These are phyloP conservation scores for Diphasiastrum complanatum DNA, from an alignment of 83 land plant genomes.

Conservation along the genomic window DNA sequence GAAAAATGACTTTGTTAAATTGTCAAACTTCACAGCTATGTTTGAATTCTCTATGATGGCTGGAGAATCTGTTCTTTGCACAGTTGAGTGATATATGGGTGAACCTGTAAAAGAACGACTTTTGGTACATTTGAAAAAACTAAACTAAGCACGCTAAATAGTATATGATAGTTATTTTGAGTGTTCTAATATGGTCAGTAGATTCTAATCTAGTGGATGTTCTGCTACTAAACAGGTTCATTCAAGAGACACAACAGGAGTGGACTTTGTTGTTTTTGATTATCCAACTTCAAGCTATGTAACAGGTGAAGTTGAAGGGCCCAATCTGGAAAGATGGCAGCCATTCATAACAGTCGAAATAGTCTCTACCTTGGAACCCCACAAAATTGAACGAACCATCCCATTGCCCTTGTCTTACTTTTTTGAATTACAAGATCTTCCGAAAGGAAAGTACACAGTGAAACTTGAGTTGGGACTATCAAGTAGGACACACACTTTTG, in stretches of 20 bases:
- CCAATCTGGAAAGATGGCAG: slow-evolving; percentile 46
- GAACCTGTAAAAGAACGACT: no score
- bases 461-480: slow-evolving; percentile 48
- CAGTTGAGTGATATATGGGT: no score
- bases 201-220: background rate
- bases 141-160: background rate
- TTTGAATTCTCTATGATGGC: no score
- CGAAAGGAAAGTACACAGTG: slow-evolving; percentile 57
- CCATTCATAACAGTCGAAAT: slow-evolving; percentile 64
- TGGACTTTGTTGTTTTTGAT: slow-evolving; percentile 86
- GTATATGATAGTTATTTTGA: background rate
- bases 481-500: slow-evolving; percentile 49
- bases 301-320: slow-evolving; percentile 71
- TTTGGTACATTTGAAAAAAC: no score
- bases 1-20: no score
- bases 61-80: no score
- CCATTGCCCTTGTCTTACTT: slow-evolving; percentile 71
- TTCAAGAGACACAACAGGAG: slow-evolving; percentile 50
- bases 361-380: slow-evolving; percentile 45
- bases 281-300: slow-evolving; percentile 57
- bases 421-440: slow-evolving; percentile 71
- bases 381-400: slow-evolving; percentile 47
- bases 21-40: no score
- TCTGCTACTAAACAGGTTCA: slow-evolving; percentile 42
- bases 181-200: background rate